Base-by-base conservation (phyloP, 768 basidiomycete species). In the Guyanaporus albipodus region DNA sequence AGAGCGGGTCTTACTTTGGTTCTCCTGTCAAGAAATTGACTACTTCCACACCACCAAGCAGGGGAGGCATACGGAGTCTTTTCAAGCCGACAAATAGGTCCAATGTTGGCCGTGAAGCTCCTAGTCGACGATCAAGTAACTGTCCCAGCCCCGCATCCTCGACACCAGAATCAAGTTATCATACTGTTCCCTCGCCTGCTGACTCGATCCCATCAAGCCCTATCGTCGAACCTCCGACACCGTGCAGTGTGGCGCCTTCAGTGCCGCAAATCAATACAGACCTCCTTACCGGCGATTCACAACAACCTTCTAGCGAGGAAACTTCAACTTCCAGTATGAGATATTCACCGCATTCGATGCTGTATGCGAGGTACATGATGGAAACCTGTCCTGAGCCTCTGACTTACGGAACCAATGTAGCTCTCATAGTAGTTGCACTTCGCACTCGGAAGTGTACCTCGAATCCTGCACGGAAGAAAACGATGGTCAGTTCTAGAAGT, bases 221-320 rank as follows among this genome's bases (percentile, higher is more conserved):
- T 3, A 5, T 48, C 29, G 41, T 61, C 15, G 36, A 48, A 24
- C 53, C 48, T 8, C 38, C 56, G 14, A 52, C 48, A 15, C 59
- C 56, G 32, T 8, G 4, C 26, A 41, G 8, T 24, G 15, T 8
- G 0, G 18, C 35, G 7, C 4, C 26, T 18, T 4, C 11, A 24
- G 6, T 35, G 3, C 19, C 29, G 18, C 44, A 8, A 26, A 37
- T 46, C 8, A 23, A 52, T 2, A 42, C 54, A 19, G 6, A 15
- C n/a, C 3, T 9, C 15, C 33, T 37, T 19, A 24, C 21, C 9
- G 1, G 18, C n/a, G 8, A 24, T 38, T 29, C 7, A 18, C 12
- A 37, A 12, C 48, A 45, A 9, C 12, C 52, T 2, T 19, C 40
- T 4, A 34, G 44, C 17, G 48, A 37, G 15, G 52, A 46, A 6